A percentile compares a stretch with the other conserved stretches of the same genome.
phyloP scores from a whole-genome alignment of 106 monocot species.

The Ottelia alismoides region DNA sequence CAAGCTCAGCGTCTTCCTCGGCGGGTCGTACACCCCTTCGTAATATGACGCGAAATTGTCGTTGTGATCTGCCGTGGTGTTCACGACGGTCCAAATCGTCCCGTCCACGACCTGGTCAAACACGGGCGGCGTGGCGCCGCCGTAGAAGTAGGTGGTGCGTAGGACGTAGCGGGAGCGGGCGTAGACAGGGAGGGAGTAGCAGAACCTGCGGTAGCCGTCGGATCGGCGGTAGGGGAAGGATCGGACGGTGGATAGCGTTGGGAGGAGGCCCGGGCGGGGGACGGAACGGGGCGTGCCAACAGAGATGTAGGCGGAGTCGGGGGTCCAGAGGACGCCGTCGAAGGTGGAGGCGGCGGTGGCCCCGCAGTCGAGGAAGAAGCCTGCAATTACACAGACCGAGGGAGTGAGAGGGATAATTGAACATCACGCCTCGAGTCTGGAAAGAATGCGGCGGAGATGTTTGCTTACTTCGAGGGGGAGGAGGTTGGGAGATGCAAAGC shows the following conservation, averaged over 20 bases:
- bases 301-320: slow-evolving; percentile 38
- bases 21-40: slow-evolving; percentile 50
- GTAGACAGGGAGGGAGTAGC: slow-evolving; percentile 36
- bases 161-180: slow-evolving; percentile 45
- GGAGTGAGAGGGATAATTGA: too few relatives aligned
- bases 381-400: too few relatives aligned
- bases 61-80: slow-evolving; percentile 47
- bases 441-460: too few relatives aligned
- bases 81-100: slow-evolving; percentile 51
- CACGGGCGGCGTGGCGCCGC: slow-evolving; percentile 42
- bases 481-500: too few relatives aligned
- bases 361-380: slow-evolving; percentile 48
- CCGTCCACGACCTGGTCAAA: slow-evolving; percentile 78
- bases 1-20: slow-evolving; percentile 36
- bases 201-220: slow-evolving; percentile 36
- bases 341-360: slow-evolving; percentile 1
- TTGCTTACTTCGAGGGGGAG: too few relatives aligned
- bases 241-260: slow-evolving; percentile 49
- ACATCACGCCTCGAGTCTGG: too few relatives aligned
- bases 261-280: slow-evolving; percentile 28
- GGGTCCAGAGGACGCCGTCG: slow-evolving; percentile 27
- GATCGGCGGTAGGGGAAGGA: slow-evolving; percentile 28
- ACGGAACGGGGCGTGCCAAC: slow-evolving; percentile 19
- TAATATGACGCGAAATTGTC: slow-evolving; percentile 37
- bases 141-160: slow-evolving; percentile 71